A percentile compares a stretch with the other conserved stretches of the same genome.
These are phyloP conservation scores for Schoenoplectus triqueter DNA, from an alignment of 202 grass and related monocot genomes.

Conservation along the genomic window DNA sequence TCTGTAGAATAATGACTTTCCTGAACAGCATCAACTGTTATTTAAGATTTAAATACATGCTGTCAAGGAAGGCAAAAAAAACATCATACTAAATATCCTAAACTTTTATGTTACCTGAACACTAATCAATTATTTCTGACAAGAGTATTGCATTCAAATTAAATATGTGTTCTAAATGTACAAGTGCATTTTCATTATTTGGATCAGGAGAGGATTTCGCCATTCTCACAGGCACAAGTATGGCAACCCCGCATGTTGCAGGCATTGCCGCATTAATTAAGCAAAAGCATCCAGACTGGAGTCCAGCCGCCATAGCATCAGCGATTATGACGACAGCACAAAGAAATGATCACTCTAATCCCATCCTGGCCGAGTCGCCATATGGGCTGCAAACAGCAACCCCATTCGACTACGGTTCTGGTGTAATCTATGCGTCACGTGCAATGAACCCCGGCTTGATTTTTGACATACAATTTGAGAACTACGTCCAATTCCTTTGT, in stretches of 20 bases:
- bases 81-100: background rate
- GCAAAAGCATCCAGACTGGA: conserved; percentile 72
- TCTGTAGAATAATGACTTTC: background rate
- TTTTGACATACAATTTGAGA: conserved; percentile 57
- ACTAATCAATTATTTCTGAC: background rate
- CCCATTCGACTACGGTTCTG: conserved; percentile 90
- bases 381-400: conserved; percentile 43
- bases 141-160: background rate
- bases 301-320: conserved; percentile 70
- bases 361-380: conserved; percentile 48
- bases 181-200: conserved; percentile 16
- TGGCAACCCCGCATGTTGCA: conserved; percentile 80
- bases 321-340: conserved; percentile 80
- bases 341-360: conserved; percentile 47
- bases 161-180: background rate
- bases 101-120: background rate
- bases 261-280: conserved; percentile 77
- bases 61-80: background rate
- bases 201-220: conserved; percentile 53
- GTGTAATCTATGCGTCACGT: conserved; percentile 66
- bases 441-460: conserved; percentile 80
- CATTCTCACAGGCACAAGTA: conserved; percentile 79
- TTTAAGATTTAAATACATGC: background rate
- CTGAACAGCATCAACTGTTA: background rate
- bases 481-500: conserved; percentile 70